These are phyloP conservation scores for Scytalidium lignicola DNA, from an alignment of 2,329 filamentous ascomycete species.

Conservation along the genomic window DNA sequence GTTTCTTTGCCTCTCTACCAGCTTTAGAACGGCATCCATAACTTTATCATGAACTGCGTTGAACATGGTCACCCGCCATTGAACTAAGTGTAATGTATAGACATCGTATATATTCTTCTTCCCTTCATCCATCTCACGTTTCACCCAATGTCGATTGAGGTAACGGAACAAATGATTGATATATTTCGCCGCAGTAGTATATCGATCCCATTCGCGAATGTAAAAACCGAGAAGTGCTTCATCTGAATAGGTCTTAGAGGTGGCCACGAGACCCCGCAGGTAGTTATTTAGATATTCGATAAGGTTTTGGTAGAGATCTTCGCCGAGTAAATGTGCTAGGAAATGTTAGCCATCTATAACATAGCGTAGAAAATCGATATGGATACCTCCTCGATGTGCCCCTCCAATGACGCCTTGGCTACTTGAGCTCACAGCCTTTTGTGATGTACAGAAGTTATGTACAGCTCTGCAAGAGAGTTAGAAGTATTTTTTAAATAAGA, in stretches of 20 bases:
- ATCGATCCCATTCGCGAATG: constrained; percentile 93
- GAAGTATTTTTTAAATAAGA: constrained; percentile 11
- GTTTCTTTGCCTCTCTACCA: constrained; percentile 95
- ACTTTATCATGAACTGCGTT: constrained; percentile 77
- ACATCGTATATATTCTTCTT: constrained; percentile 99
- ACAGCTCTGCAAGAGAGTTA: constrained; percentile 61
- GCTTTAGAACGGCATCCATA: constrained; percentile 89
- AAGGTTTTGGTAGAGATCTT: constrained; percentile 91
- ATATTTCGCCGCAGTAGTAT: constrained; percentile 93
- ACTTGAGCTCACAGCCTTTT: constrained; percentile 73
- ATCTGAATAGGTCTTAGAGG: constrained; percentile 77
- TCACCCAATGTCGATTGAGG: constrained; percentile 97
- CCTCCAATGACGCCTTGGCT: constrained; percentile 38
- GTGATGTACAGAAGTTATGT: constrained; percentile 98
- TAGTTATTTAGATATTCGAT: constrained; percentile 79
- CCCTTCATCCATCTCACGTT: constrained; percentile 96
- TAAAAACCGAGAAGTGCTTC: constrained; percentile 90
- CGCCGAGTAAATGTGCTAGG: constrained; percentile 84
- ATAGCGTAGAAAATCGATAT: constrained; percentile 9
- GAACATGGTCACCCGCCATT: constrained; percentile 93
- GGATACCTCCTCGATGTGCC: constrained; percentile 66
- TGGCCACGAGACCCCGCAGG: constrained; percentile 60
- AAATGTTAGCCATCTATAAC: constrained; percentile 9
- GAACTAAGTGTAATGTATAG: constrained; percentile 91
- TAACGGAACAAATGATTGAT: constrained; percentile 97